Base-by-base conservation (phyloP, 306 rosid genomes). In the Trifolium pratense region DNA sequence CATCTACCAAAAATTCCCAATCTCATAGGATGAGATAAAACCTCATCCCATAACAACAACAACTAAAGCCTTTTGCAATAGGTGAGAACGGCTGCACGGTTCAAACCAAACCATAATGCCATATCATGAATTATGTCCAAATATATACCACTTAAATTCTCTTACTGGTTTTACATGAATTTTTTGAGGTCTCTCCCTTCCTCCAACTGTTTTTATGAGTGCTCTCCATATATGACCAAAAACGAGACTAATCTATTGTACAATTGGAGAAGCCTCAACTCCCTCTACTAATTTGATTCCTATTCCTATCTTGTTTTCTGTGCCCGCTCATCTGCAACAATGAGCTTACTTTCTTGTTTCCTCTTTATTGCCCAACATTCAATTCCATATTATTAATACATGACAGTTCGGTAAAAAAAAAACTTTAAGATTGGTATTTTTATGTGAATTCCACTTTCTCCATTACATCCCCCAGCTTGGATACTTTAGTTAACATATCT, bases 21-120 rank as follows among this genome's bases (percentile, higher is more conserved):
- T 26, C 55, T 43, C 51, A 42, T 12, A 75, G 5, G 39, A 76
- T 29, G 42, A n/a, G 57, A 40, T 21, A 66, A 49, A 21, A 74
- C 29, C 18, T 11, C 5, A 39, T 17, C 18, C 32, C n/a, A n/a
- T n/a, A n/a, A n/a, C 16, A 32, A 34, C 25, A 58, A 58, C 37
- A 62, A 36, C 68, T 5, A 62, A 62, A 36, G 26, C 9, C 26
- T 62, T 62, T 18, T 16, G 18, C 17, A 63, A 51, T 20, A 63
- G 31, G 10, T 37, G 69, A 37, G 10, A 20, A 63, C 1, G 16
- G 31, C 51, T 37, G 18, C 69, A 37, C 5, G 51, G 16, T 18
- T 18, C 31, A 64, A 64, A 61, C 15, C 16, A 37, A 34, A 42
- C 2, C 49, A 64, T 64, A 64, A 17, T 66, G 36, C 55, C 36